These are phyloP conservation scores for Pestalotiopsis sp. DNA, from an alignment of 2,329 filamentous ascomycete species.

Conservation along the genomic window DNA sequence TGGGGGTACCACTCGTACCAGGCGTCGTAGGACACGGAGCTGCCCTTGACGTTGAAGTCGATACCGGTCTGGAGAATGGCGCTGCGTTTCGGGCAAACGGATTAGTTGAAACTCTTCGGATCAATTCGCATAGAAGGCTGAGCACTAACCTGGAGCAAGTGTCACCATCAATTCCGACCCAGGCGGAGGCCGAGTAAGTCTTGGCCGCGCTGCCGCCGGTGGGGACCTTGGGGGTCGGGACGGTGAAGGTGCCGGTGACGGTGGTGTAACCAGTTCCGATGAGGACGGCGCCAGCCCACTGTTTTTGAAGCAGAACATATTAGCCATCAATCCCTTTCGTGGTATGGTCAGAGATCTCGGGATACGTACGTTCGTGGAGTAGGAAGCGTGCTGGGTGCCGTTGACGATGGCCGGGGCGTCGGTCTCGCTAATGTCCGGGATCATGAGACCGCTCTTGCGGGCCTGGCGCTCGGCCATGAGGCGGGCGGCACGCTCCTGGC, in stretches of 20 bases:
- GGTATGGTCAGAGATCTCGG: slow-evolving; percentile 31
- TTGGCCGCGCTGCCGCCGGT: slow-evolving; percentile 31
- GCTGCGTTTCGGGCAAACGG: too few species aligned
- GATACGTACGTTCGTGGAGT: slow-evolving; percentile 46
- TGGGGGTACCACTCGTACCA: slow-evolving; percentile 53
- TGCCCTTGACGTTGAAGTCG: slow-evolving; percentile 51
- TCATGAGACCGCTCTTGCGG: slow-evolving; percentile 18
- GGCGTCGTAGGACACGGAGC: slow-evolving; percentile 47
- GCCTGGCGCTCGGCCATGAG: slow-evolving; percentile 18
- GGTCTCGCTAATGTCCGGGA: background rate
- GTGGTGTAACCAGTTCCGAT: slow-evolving; percentile 51
- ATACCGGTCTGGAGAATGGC: slow-evolving; percentile 61
- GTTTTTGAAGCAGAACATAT: background rate
- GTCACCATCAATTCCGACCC: slow-evolving; percentile 65
- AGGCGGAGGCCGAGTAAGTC: slow-evolving; percentile 46
- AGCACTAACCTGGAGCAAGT: slow-evolving; percentile 41
- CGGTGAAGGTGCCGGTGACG: slow-evolving; percentile 55
- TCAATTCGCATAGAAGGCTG: too few species aligned
- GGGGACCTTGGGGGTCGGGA: slow-evolving; percentile 47
- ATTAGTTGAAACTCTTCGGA: too few species aligned
- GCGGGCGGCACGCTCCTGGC: slow-evolving; percentile 35
- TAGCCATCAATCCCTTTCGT: slow-evolving; percentile 40
- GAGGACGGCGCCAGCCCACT: slow-evolving; percentile 62
- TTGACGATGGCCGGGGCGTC: background rate
- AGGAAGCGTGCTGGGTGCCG: slow-evolving; percentile 39